Evolutionary conservation across 306 rosid genomes (phyloP).

Genomic region (Dalbergia cochinchinensis): DNA sequence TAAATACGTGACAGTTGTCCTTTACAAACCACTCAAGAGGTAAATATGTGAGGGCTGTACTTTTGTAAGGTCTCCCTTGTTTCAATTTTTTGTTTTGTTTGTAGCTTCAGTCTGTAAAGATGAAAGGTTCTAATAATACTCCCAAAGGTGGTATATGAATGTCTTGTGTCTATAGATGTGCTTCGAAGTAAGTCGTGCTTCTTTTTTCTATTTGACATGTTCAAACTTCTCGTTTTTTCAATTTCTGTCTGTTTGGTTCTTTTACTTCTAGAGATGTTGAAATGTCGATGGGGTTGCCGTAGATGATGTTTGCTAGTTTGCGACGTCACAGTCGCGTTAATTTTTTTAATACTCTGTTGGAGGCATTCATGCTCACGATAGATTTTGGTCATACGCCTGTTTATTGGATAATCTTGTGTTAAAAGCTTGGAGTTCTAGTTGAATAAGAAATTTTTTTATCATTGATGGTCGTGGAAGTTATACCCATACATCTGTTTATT

Average conservation of each 20-base stretch:
- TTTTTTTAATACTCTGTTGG: too few species aligned
- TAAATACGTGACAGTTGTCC: constrained; percentile 92
- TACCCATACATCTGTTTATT: too few species aligned
- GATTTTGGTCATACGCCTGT: too few species aligned
- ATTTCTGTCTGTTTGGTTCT: constrained; percentile 12
- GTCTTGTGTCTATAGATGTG: constrained; percentile 53
- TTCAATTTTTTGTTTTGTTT: constrained; percentile 26
- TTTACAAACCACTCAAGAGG: constrained; percentile 86
- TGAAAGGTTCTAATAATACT: constrained; percentile 45
- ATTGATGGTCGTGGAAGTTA: too few species aligned
- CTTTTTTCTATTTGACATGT: constrained; percentile 43
- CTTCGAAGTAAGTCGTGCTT: constrained; percentile 35
- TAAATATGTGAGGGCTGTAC: constrained; percentile 60
- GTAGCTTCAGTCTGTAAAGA: constrained; percentile 67
- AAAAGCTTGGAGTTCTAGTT: too few species aligned
- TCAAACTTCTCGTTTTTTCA: constrained; percentile 16
- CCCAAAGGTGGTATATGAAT: constrained; percentile 43
- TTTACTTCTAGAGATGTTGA: constrained; percentile 30
- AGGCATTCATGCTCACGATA: too few species aligned
- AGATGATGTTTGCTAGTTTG: neutral
- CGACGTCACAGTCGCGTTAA: neutral
- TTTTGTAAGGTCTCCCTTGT: constrained; percentile 12
- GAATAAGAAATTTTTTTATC: too few species aligned
- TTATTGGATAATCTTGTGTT: too few species aligned
- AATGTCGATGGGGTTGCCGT: neutral